These are phyloP conservation scores for Globisporangium megalacanthum DNA, from an alignment of 352 stramenopile genomes.

Conservation along the genomic window DNA sequence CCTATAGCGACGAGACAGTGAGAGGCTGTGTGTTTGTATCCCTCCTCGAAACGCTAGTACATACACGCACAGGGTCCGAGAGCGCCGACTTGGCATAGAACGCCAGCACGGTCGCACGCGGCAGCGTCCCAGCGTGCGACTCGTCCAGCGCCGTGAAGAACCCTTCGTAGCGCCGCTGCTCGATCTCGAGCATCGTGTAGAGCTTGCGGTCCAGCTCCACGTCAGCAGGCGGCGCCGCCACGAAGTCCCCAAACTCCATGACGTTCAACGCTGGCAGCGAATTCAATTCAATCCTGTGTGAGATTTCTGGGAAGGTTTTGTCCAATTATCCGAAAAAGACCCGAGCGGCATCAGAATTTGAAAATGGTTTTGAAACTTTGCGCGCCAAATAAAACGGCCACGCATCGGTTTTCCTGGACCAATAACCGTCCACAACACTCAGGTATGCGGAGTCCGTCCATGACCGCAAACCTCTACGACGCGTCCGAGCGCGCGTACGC, in stretches of 20 bases:
- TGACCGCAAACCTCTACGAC: slow-evolving; percentile 15
- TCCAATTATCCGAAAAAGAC: too few relatives aligned
- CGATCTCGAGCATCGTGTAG: slow-evolving; percentile 63
- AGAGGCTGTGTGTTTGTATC: not conserved
- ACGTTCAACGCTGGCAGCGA: not conserved
- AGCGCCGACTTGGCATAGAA: slow-evolving; percentile 64
- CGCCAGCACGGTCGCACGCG: slow-evolving; percentile 24
- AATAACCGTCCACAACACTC: not conserved
- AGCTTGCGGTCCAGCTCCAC: slow-evolving; percentile 25
- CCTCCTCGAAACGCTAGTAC: not conserved
- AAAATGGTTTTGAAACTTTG: too few relatives aligned
- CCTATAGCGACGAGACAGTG: slow-evolving; percentile 8
- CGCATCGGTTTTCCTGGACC: too few relatives aligned
- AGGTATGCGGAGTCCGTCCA: not conserved
- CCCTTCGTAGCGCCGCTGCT: slow-evolving; percentile 43
- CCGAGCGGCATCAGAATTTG: too few relatives aligned
- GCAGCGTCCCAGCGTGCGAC: slow-evolving; percentile 10
- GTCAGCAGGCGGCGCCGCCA: slow-evolving; percentile 4
- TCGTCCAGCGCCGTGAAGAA: slow-evolving; percentile 56
- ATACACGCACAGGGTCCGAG: slow-evolving; percentile 19
- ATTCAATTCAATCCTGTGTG: too few relatives aligned
- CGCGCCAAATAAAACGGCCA: too few relatives aligned
- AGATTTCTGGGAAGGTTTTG: too few relatives aligned
- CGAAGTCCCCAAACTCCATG: slow-evolving; percentile 19
- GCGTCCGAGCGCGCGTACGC: slow-evolving; percentile 9